A percentile compares a stretch with the other conserved stretches of the same genome.
phyloP scores from a whole-genome alignment of 495 filamentous ascomycete species.

The Pyrenula aspistea region DNA sequence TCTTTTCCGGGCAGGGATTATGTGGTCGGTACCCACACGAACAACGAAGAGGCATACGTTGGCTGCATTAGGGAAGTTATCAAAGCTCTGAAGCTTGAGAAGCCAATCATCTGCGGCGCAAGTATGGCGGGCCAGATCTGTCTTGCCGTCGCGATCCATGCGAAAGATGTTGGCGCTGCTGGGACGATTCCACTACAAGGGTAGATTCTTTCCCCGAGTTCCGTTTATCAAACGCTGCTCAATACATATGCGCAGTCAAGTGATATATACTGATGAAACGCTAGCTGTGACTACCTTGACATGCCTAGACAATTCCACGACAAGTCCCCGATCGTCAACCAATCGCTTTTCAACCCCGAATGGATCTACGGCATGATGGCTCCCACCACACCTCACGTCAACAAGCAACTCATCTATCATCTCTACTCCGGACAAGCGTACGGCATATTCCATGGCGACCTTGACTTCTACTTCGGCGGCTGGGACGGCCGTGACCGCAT shows the following conservation, averaged over 20 bases:
- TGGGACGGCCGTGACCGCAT: slow-evolving; percentile 27
- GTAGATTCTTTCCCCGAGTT: slow-evolving; percentile 1
- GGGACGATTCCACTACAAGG: slow-evolving; percentile 26
- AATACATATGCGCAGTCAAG: too few species aligned
- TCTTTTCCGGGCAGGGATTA: slow-evolving; percentile 19
- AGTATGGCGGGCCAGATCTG: slow-evolving; percentile 30
- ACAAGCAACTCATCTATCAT: slow-evolving; percentile 27
- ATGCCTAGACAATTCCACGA: slow-evolving; percentile 12
- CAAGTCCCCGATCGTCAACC: slow-evolving; percentile 16
- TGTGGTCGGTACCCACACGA: slow-evolving; percentile 22
- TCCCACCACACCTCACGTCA: slow-evolving; percentile 20
- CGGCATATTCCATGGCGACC: slow-evolving; percentile 30
- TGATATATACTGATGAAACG: too few species aligned
- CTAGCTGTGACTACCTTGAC: slow-evolving; percentile 14
- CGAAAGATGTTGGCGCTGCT: slow-evolving; percentile 23
- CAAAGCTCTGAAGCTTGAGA: slow-evolving; percentile 16
- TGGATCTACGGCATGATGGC: slow-evolving; percentile 30
- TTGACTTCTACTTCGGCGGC: slow-evolving; percentile 28
- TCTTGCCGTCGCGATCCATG: slow-evolving; percentile 22
- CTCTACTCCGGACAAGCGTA: slow-evolving; percentile 27
- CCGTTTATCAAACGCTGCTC: too few species aligned
- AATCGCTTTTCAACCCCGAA: slow-evolving; percentile 25
- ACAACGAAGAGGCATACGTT: slow-evolving; percentile 25
- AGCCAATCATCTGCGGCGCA: slow-evolving; percentile 28
- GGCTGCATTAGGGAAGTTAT: slow-evolving; percentile 9